Evolutionary conservation across 2,329 filamentous ascomycete species (phyloP).

Genomic region (Alternaria sp.): DNA sequence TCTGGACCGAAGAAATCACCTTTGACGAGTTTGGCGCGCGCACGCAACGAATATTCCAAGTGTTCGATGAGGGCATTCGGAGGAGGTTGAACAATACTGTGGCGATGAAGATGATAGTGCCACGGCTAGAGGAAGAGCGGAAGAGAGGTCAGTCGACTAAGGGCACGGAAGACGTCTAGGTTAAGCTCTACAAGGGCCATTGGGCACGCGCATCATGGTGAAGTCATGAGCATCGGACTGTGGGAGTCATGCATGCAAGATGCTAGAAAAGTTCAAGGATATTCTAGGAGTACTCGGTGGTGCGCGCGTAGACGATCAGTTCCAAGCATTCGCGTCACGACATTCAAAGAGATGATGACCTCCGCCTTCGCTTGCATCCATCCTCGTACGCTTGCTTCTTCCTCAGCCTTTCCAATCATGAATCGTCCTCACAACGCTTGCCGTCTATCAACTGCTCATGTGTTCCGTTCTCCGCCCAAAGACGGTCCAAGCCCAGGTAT

Average conservation of each 20-base stretch:
- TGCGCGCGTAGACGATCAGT: background rate
- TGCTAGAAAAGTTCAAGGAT: background rate
- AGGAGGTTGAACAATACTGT: conserved; percentile 13
- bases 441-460: background rate
- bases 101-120: conserved; percentile 6
- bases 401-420: background rate
- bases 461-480: background rate
- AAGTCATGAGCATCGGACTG: background rate
- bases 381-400: background rate
- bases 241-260: background rate
- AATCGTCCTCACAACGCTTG: background rate
- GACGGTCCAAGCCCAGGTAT: background rate
- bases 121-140: conserved; percentile 1
- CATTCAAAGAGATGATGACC: background rate
- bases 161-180: conserved; percentile 4
- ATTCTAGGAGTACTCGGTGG: background rate
- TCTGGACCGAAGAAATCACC: conserved; percentile 3
- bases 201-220: background rate
- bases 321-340: background rate
- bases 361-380: background rate
- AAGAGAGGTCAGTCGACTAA: background rate
- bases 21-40: conserved; percentile 2
- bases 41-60: conserved; percentile 11
- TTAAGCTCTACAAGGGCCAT: background rate
- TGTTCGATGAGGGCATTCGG: background rate